These are phyloP conservation scores for Gleditsia sinensis DNA, from an alignment of 306 rosid species.

Conservation along the genomic window DNA sequence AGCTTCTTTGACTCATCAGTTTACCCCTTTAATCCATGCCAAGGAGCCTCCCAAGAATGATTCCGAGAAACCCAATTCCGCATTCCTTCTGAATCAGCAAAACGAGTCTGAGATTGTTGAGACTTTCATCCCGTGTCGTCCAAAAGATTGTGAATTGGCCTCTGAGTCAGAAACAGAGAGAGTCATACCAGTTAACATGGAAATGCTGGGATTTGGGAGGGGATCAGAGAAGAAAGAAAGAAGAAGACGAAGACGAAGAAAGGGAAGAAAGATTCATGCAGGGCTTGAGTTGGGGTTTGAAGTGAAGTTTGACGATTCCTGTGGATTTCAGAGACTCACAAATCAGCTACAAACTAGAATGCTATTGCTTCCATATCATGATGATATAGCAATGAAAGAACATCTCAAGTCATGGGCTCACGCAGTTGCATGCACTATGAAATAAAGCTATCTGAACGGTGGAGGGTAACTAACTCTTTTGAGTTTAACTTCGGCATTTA, in stretches of 20 bases:
- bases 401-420: slow-evolving; percentile 78
- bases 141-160: slow-evolving; percentile 26
- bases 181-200: background rate
- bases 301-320: background rate
- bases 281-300: slow-evolving; percentile 38
- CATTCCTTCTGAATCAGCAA: slow-evolving; percentile 7
- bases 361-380: slow-evolving; percentile 56
- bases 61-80: slow-evolving; percentile 21
- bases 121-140: background rate
- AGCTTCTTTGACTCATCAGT: slow-evolving; percentile 14
- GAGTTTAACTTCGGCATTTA: background rate
- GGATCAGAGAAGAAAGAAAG: slow-evolving; percentile 28
- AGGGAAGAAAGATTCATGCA: slow-evolving; percentile 28
- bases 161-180: slow-evolving; percentile 14
- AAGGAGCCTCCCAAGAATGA: slow-evolving; percentile 26
- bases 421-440: slow-evolving; percentile 70
- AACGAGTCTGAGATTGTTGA: slow-evolving; percentile 2
- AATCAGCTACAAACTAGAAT: background rate
- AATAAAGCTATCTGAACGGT: slow-evolving; percentile 24
- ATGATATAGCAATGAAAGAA: slow-evolving; percentile 66
- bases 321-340: background rate
- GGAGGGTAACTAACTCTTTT: background rate
- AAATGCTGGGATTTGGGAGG: slow-evolving; percentile 23
- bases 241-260: slow-evolving; percentile 20
- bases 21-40: background rate